Evolutionary conservation across 441 rosid species (phyloP).

Genomic region (Erodium texanum): DNA sequence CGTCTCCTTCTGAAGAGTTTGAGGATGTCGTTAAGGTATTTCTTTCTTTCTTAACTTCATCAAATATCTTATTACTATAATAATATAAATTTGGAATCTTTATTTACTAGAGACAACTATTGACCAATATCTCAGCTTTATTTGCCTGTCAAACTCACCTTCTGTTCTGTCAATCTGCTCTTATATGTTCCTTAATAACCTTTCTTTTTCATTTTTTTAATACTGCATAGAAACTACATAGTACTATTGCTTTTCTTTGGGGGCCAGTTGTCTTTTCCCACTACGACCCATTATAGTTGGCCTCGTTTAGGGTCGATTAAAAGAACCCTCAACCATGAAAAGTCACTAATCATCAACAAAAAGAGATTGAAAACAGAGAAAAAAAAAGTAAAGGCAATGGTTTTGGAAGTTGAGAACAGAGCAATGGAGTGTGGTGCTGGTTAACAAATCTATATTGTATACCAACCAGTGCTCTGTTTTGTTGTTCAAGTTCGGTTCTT

Average conservation of each 20-base stretch:
- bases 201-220: background rate
- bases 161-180: constrained; percentile 9
- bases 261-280: constrained; percentile 2
- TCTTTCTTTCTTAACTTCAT: background rate
- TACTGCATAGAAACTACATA: constrained; percentile 16
- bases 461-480: background rate
- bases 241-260: background rate
- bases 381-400: no score
- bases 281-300: background rate
- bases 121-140: constrained; percentile 25
- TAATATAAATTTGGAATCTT: background rate
- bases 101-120: constrained; percentile 11
- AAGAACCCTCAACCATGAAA: background rate
- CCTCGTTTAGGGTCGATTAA: background rate
- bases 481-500: background rate
- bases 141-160: background rate
- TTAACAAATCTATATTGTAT: background rate
- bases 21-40: constrained; percentile 73
- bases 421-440: background rate
- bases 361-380: background rate
- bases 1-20: constrained; percentile 61
- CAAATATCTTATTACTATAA: background rate
- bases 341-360: background rate
- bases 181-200: constrained; percentile 7
- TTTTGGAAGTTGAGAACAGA: no score